Evolutionary conservation across 83 land plant species (phyloP).

Genomic region (Thuja plicata): DNA sequence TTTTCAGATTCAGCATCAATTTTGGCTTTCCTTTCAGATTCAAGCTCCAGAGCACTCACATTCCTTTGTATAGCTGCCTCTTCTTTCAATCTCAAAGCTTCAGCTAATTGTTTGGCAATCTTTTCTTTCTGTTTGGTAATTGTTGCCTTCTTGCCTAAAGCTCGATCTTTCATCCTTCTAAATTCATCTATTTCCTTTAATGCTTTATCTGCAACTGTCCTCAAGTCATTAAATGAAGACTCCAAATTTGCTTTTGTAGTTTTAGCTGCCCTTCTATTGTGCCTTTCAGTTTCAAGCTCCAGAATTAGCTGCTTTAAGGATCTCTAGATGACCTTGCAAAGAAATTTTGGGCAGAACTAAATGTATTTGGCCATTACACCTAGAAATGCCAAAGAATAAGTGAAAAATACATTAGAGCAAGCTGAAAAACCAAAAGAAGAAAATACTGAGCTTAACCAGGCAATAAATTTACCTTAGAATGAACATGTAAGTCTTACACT

Average conservation of each 20-base stretch:
- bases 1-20: conserved; percentile 2
- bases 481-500: conserved; percentile 37
- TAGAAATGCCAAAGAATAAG: not conserved
- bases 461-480: not conserved
- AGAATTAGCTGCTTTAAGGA: not conserved
- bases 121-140: too few species aligned
- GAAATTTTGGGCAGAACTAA: not conserved
- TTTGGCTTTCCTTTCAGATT: too few species aligned
- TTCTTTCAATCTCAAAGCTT: not conserved
- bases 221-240: not conserved
- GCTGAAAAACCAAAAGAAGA: not conserved
- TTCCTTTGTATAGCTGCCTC: not conserved
- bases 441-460: not conserved
- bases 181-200: not conserved
- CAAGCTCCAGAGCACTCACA: not conserved
- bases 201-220: not conserved
- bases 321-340: not conserved
- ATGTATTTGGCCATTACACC: not conserved
- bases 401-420: not conserved
- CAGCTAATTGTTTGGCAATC: too few species aligned
- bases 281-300: not conserved
- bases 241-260: not conserved
- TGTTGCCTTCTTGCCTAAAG: not conserved
- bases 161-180: not conserved
- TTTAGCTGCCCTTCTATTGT: not conserved